These are phyloP conservation scores for Phyllosticta capitalensis DNA, from an alignment of 2,329 filamentous ascomycete species.

Conservation along the genomic window DNA sequence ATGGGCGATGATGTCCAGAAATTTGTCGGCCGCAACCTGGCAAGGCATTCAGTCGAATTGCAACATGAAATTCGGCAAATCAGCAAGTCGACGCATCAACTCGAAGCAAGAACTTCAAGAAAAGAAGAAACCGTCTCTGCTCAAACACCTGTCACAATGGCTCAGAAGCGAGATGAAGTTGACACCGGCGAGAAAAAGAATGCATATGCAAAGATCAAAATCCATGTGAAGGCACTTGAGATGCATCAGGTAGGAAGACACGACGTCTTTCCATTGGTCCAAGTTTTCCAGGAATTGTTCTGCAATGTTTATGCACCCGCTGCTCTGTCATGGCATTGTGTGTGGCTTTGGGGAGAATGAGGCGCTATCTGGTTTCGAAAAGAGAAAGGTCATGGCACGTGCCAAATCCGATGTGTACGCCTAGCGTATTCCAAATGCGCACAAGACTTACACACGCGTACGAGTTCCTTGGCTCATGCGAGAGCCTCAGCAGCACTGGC, in stretches of 20 bases:
- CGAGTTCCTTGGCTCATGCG: not conserved
- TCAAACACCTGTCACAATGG: not conserved
- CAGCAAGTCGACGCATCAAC: no score
- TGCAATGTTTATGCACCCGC: not conserved
- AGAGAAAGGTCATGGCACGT: not conserved
- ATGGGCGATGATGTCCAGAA: no score
- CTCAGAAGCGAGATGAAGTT: not conserved
- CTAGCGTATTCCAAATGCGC: not conserved
- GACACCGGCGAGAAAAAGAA: not conserved
- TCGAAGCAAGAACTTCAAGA: not conserved
- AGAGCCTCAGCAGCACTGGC: not conserved
- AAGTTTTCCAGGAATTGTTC: not conserved
- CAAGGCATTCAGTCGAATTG: no score
- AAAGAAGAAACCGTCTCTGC: not conserved
- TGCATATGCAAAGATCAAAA: not conserved
- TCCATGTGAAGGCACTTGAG: not conserved
- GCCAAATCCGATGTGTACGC: not conserved
- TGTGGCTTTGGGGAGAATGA: not conserved
- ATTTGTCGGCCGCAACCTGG: no score
- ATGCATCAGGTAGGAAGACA: not conserved
- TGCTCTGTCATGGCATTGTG: not conserved
- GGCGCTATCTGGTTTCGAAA: not conserved
- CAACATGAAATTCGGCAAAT: no score
- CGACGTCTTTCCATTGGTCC: not conserved
- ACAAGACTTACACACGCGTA: not conserved